Evolutionary conservation across 805 yeast genomes (phyloP).

Genomic region (Candida pseudoglaebosa): DNA sequence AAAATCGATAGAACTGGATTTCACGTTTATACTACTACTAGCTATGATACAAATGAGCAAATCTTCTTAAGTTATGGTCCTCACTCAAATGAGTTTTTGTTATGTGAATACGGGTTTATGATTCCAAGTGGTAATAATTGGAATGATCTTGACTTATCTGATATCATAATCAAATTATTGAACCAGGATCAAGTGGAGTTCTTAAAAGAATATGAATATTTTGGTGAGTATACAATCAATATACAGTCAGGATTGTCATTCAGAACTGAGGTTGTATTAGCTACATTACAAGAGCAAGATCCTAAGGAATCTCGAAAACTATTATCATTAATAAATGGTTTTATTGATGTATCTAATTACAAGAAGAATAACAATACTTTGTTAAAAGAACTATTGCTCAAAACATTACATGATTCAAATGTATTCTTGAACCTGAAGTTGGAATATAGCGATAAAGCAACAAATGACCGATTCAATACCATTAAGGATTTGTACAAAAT

Average conservation of each 20-base stretch:
- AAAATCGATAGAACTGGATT: constrained; percentile 47
- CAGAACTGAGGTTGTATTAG: constrained; percentile 72
- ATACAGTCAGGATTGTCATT: constrained; percentile 54
- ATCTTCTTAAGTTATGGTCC: constrained; percentile 79
- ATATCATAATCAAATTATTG: constrained; percentile 33
- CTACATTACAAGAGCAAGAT: constrained; percentile 41
- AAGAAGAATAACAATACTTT: constrained; percentile 24
- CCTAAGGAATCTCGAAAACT: constrained; percentile 31
- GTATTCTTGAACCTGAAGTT: constrained; percentile 9
- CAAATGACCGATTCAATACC: constrained; percentile 14
- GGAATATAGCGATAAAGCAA: constrained; percentile 13
- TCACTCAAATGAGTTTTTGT: constrained; percentile 76
- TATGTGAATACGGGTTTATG: constrained; percentile 85
- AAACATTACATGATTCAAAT: constrained; percentile 22
- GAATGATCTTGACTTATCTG: constrained; percentile 67
- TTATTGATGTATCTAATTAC: constrained; percentile 43
- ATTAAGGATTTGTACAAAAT: constrained; percentile 24
- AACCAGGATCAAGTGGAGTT: constrained; percentile 37
- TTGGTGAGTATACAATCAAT: constrained; percentile 69
- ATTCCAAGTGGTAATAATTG: constrained; percentile 50
- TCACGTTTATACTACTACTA: constrained; percentile 37
- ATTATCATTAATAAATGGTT: constrained; percentile 42
- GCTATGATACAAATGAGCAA: constrained; percentile 46
- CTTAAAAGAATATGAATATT: constrained; percentile 53
- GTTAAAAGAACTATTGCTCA: constrained; percentile 28